Evolutionary conservation across 2,329 filamentous ascomycete species (phyloP).

Genomic region (Tolypocladium paradoxum): DNA sequence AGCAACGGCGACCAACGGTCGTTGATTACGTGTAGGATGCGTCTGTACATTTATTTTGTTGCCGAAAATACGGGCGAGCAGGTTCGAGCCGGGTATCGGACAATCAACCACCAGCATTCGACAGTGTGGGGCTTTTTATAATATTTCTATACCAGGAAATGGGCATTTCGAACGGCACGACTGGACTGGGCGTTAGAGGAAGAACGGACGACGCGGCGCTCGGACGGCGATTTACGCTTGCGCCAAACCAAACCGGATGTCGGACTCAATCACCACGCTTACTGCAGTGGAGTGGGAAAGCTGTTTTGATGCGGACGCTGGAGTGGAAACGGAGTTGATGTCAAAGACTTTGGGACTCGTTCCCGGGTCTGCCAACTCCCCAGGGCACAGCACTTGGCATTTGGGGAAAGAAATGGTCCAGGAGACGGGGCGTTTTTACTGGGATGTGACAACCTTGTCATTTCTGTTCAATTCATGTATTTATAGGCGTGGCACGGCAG

Average conservation of each 20-base stretch:
- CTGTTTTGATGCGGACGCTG: neutral
- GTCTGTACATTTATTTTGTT: conserved; percentile 9
- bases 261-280: neutral
- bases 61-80: neutral
- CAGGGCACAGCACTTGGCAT: neutral
- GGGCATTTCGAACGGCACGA: neutral
- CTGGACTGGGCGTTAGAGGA: neutral
- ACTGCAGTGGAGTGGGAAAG: neutral
- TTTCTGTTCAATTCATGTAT: neutral
- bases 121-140: neutral
- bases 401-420: neutral
- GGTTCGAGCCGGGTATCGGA: neutral
- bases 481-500: neutral
- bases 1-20: conserved; percentile 16
- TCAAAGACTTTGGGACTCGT: neutral
- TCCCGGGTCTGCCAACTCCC: neutral
- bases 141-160: neutral
- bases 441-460: conserved; percentile 1
- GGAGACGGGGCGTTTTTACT: neutral
- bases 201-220: neutral
- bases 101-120: neutral
- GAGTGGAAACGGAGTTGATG: neutral
- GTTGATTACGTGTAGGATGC: conserved; percentile 13
- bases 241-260: neutral
- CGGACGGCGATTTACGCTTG: neutral